Conservation (phyloP, 257 asterid species). For the Solanum phureja region DNA sequence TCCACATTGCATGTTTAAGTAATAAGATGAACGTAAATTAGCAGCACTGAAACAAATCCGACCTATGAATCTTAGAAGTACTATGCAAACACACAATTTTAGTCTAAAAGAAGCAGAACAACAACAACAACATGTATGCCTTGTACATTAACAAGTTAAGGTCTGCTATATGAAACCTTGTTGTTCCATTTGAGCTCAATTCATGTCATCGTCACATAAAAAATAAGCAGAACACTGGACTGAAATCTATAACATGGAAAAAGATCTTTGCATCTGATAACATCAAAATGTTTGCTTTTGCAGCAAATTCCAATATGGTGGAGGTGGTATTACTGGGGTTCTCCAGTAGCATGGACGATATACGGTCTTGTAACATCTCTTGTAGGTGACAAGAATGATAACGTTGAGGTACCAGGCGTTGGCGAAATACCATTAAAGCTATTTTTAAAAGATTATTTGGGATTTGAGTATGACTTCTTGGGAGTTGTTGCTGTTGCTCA, state of each 20-base stretch:
- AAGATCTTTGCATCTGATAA: background rate
- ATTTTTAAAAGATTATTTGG: slow-evolving; percentile 31
- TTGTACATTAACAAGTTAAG: background rate
- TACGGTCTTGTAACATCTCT: slow-evolving; percentile 74
- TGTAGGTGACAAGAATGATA: slow-evolving; percentile 32
- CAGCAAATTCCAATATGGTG: slow-evolving; percentile 85
- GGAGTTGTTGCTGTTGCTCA: slow-evolving; percentile 49
- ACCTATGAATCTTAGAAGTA: too few relatives aligned
- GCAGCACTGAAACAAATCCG: too few relatives aligned
- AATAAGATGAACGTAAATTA: too few relatives aligned
- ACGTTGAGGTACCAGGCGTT: slow-evolving; percentile 35
- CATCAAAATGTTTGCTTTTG: background rate
- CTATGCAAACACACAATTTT: too few relatives aligned
- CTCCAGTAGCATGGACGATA: slow-evolving; percentile 75
- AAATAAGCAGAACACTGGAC: background rate
- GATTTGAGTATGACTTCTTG: slow-evolving; percentile 55
- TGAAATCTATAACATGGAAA: background rate
- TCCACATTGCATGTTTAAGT: too few relatives aligned
- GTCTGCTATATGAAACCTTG: background rate
- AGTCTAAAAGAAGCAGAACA: too few relatives aligned
- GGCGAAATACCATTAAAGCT: slow-evolving; percentile 24
- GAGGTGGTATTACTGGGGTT: slow-evolving; percentile 90
- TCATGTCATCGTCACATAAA: background rate
- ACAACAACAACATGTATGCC: background rate
- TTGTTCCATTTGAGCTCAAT: background rate